Conservation (phyloP, 1,284 basidiomycete genomes). For the Takashimella koratensis region DNA sequence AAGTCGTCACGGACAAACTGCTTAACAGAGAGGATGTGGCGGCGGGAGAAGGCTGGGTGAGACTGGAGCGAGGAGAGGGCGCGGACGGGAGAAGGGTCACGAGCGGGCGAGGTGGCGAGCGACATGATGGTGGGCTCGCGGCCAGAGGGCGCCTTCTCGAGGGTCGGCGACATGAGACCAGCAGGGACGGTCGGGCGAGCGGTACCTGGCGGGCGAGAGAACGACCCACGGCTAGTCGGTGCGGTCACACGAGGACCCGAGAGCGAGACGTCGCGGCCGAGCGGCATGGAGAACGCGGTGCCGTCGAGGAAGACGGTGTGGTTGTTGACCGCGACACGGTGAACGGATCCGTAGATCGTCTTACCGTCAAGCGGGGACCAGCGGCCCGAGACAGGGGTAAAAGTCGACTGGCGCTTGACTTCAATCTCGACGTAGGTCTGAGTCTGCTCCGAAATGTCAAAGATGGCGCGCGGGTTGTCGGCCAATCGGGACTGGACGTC, state of each 20-base stretch:
- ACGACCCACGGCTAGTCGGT: constrained; percentile 33
- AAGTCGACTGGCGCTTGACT: constrained; percentile 68
- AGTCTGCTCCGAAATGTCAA: constrained; percentile 79
- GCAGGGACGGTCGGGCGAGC: constrained; percentile 19
- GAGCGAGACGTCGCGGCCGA: constrained; percentile 78
- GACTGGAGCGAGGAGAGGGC: constrained; percentile 53
- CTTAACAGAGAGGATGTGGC: constrained; percentile 91
- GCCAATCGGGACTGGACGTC: constrained; percentile 77
- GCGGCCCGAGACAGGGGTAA: constrained; percentile 50
- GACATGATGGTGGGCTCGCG: constrained; percentile 39
- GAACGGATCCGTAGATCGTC: constrained; percentile 69
- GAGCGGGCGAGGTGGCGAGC: constrained; percentile 23
- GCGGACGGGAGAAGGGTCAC: constrained; percentile 47
- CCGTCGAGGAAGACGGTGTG: constrained; percentile 91
- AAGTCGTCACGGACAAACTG: constrained; percentile 89
- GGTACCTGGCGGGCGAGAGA: constrained; percentile 36
- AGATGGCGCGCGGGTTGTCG: constrained; percentile 90
- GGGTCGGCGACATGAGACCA: constrained; percentile 17
- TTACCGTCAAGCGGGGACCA: constrained; percentile 85
- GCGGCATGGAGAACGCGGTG: constrained; percentile 58
- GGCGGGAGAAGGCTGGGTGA: constrained; percentile 71
- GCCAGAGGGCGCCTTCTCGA: constrained; percentile 7
- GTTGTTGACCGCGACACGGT: constrained; percentile 89
- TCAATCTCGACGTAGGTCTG: constrained; percentile 93
- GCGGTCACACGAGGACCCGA: constrained; percentile 51